phyloP scores from a whole-genome alignment of 1,284 basidiomycete species.

The Ceratobasidium sp. region DNA sequence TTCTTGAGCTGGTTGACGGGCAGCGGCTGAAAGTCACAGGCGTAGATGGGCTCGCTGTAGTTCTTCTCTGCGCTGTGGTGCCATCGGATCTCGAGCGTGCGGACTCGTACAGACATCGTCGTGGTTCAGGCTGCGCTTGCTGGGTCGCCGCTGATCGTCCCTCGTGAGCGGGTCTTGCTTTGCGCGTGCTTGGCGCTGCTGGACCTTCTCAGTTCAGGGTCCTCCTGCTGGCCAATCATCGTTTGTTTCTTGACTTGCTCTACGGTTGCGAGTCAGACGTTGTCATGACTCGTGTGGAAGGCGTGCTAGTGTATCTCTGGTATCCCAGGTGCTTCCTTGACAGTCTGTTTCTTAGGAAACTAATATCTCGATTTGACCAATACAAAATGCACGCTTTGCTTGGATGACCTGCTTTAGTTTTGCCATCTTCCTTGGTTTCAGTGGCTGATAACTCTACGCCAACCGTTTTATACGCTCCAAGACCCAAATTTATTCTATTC shows the following conservation, averaged over 20 bases:
- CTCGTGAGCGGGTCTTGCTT: conserved; percentile 3
- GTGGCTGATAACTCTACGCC: too few relatives aligned
- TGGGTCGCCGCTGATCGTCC: conserved; percentile 25
- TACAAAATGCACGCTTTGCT: too few relatives aligned
- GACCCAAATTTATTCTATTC: too few relatives aligned
- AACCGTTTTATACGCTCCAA: too few relatives aligned
- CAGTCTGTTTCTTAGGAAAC: too few relatives aligned
- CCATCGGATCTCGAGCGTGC: conserved; percentile 91
- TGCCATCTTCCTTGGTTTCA: too few relatives aligned
- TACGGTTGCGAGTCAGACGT: not conserved
- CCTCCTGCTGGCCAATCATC: conserved; percentile 10
- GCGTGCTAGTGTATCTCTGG: too few relatives aligned
- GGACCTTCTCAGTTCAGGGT: conserved; percentile 29
- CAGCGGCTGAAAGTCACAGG: conserved; percentile 91
- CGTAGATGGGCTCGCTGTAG: conserved; percentile 85
- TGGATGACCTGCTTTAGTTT: too few relatives aligned
- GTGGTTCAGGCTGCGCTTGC: not conserved
- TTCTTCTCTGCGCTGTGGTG: conserved; percentile 67
- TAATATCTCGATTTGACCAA: too few relatives aligned
- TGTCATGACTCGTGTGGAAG: not conserved
- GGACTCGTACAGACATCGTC: conserved; percentile 69
- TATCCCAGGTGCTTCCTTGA: too few relatives aligned
- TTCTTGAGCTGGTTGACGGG: conserved; percentile 57
- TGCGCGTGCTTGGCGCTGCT: conserved; percentile 24
- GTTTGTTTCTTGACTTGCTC: not conserved